Evolutionary conservation across 1,284 basidiomycete species (phyloP).

Genomic region (Abortiporus biennis): DNA sequence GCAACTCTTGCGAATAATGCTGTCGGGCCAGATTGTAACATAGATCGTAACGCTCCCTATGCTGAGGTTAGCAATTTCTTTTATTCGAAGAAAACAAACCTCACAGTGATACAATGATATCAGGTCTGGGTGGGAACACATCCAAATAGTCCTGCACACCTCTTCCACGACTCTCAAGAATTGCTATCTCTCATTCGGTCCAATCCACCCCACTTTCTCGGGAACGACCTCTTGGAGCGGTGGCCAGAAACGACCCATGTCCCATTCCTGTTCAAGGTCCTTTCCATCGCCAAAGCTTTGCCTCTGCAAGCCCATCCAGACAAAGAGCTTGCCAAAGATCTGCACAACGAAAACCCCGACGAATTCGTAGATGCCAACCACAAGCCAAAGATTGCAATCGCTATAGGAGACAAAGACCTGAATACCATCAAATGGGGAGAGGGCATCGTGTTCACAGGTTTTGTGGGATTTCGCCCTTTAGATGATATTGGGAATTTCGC

Average conservation of each 20-base stretch:
- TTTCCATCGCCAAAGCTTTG: slow-evolving; percentile 89
- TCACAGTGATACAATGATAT: background rate
- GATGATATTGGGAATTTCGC: slow-evolving; percentile 67
- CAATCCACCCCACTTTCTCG: slow-evolving; percentile 59
- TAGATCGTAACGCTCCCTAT: slow-evolving; percentile 49
- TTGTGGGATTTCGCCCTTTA: slow-evolving; percentile 90
- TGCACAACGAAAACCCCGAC: slow-evolving; percentile 71
- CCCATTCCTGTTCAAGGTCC: slow-evolving; percentile 93
- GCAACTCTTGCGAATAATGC: slow-evolving; percentile 40
- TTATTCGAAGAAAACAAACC: slow-evolving; percentile 4
- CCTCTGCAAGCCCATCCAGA: slow-evolving; percentile 97
- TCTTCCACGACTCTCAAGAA: slow-evolving; percentile 68
- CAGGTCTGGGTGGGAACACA: slow-evolving; percentile 99
- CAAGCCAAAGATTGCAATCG: slow-evolving; percentile 97
- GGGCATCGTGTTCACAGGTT: slow-evolving; percentile 75
- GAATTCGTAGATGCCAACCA: slow-evolving; percentile 79
- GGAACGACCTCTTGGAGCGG: slow-evolving; percentile 45
- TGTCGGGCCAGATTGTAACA: slow-evolving; percentile 33
- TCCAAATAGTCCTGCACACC: slow-evolving; percentile 17
- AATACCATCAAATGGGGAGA: slow-evolving; percentile 10
- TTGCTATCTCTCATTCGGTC: slow-evolving; percentile 54
- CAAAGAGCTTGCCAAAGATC: slow-evolving; percentile 74
- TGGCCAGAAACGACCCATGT: slow-evolving; percentile 58
- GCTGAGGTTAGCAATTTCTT: slow-evolving; percentile 44
- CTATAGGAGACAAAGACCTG: slow-evolving; percentile 42